A percentile compares a stretch with the other conserved stretches of the same genome.
These are phyloP conservation scores for Lippia alba DNA, from an alignment of 305 asterid genomes.

Conservation along the genomic window DNA sequence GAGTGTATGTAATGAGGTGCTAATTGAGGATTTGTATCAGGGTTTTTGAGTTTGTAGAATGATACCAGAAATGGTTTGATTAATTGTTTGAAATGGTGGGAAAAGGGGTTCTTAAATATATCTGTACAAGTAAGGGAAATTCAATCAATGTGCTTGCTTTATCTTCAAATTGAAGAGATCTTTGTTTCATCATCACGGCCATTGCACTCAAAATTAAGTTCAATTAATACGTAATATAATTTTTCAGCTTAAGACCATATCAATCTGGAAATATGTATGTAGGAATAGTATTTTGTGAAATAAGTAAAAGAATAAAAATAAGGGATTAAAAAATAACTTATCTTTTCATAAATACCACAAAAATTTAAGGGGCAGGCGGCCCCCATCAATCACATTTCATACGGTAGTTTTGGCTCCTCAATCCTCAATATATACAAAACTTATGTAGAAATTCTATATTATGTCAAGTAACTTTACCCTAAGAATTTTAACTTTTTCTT, in stretches of 20 bases:
- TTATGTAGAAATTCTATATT: no score
- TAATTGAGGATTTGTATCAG: background rate
- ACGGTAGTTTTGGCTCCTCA: no score
- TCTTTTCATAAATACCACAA: no score
- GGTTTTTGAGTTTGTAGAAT: background rate
- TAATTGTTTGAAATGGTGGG: background rate
- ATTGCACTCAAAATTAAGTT: slow-evolving; percentile 43
- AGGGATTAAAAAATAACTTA: no score
- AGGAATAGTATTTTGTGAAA: background rate
- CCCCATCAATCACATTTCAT: no score
- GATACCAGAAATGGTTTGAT: background rate
- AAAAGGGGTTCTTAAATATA: background rate
- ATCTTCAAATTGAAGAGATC: slow-evolving; percentile 49
- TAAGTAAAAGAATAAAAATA: background rate
- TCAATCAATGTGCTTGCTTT: slow-evolving; percentile 25
- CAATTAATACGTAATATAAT: no score
- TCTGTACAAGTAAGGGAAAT: background rate
- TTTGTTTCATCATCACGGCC: slow-evolving; percentile 63
- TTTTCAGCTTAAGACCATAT: no score
- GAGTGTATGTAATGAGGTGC: background rate
- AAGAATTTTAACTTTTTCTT: no score
- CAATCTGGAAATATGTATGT: no score
- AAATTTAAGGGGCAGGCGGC: no score
- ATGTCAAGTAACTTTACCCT: no score
- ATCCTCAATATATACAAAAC: no score